A percentile compares a stretch with the other conserved stretches of the same genome.
phyloP scores from a whole-genome alignment of 345 rosid genomes.

The Orychophragmus violaceus region DNA sequence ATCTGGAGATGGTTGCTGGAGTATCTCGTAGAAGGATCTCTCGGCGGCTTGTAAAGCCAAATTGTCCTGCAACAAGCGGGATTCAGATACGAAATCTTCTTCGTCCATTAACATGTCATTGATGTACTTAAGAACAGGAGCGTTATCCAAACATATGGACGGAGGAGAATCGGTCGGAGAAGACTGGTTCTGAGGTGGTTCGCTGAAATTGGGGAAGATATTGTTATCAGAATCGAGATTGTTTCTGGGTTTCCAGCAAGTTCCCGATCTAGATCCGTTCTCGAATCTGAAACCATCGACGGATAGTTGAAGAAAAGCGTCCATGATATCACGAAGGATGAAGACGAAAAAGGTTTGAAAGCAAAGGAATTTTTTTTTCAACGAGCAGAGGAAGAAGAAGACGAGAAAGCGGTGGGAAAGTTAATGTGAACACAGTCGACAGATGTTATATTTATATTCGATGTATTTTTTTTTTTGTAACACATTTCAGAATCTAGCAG shows the following conservation, averaged over 20 bases:
- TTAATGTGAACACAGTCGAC: constrained; percentile 13
- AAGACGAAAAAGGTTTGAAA: background rate
- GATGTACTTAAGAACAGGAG: constrained; percentile 52
- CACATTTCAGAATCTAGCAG: background rate
- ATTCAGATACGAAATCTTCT: constrained; percentile 43
- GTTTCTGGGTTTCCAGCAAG: constrained; percentile 26
- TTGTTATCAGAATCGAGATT: constrained; percentile 11
- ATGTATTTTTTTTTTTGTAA: background rate
- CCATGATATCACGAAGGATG: constrained; percentile 3
- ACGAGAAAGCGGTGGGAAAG: constrained; percentile 6
- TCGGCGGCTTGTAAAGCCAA: constrained; percentile 64
- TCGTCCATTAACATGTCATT: constrained; percentile 69
- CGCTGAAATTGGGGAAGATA: background rate
- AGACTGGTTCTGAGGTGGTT: background rate
- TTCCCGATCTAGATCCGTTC: constrained; percentile 21
- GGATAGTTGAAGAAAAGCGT: constrained; percentile 17
- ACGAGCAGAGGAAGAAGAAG: background rate
- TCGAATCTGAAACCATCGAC: constrained; percentile 21
- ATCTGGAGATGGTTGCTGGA: constrained; percentile 45
- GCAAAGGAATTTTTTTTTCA: background rate
- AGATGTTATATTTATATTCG: background rate
- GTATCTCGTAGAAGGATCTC: constrained; percentile 51
- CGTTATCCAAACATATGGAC: constrained; percentile 5
- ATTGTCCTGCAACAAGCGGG: constrained; percentile 40
- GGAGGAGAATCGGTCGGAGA: constrained; percentile 15